These are phyloP conservation scores for Trichoderma gracile DNA, from an alignment of 2,329 filamentous ascomycete species.

Conservation along the genomic window DNA sequence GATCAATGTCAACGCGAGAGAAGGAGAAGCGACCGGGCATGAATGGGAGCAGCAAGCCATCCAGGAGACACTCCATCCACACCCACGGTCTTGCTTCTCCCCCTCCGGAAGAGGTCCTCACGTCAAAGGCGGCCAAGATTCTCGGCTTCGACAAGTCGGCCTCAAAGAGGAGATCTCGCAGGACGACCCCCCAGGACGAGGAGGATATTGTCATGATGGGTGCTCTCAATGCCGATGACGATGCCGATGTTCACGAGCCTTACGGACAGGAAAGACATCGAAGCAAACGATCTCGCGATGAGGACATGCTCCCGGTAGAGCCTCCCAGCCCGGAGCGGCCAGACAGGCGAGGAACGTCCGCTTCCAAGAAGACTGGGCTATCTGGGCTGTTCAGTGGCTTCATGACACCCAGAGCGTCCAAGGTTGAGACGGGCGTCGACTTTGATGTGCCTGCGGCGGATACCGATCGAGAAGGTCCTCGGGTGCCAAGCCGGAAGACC, in stretches of 20 bases:
- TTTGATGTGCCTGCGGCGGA: constrained; percentile 52
- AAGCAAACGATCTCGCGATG: constrained; percentile 40
- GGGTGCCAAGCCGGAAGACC: constrained; percentile 62
- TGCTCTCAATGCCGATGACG: constrained; percentile 44
- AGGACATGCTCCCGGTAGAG: constrained; percentile 45
- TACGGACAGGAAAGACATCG: constrained; percentile 39
- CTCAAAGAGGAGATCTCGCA: constrained; percentile 50
- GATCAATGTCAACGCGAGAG: constrained; percentile 68
- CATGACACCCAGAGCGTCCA: constrained; percentile 48
- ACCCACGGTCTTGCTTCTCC: constrained; percentile 68
- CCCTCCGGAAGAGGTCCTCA: constrained; percentile 68
- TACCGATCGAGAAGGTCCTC: constrained; percentile 58
- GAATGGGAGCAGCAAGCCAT: constrained; percentile 52
- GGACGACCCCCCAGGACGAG: constrained; percentile 43
- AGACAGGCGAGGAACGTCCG: constrained; percentile 40
- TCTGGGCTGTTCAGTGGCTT: constrained; percentile 64
- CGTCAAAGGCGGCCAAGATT: constrained; percentile 76
- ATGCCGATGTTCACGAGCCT: constrained; percentile 40
- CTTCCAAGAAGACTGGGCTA: constrained; percentile 55
- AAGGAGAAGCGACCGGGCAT: constrained; percentile 61
- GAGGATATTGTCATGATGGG: constrained; percentile 54
- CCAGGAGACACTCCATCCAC: constrained; percentile 69
- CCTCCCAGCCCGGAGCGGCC: constrained; percentile 38
- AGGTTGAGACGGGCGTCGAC: constrained; percentile 52
- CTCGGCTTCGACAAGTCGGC: constrained; percentile 58